Evolutionary conservation across 2,329 filamentous ascomycete genomes (phyloP), one percentile per base, ranked within the genome.

Genomic region (Sporothrix pallida): DNA sequence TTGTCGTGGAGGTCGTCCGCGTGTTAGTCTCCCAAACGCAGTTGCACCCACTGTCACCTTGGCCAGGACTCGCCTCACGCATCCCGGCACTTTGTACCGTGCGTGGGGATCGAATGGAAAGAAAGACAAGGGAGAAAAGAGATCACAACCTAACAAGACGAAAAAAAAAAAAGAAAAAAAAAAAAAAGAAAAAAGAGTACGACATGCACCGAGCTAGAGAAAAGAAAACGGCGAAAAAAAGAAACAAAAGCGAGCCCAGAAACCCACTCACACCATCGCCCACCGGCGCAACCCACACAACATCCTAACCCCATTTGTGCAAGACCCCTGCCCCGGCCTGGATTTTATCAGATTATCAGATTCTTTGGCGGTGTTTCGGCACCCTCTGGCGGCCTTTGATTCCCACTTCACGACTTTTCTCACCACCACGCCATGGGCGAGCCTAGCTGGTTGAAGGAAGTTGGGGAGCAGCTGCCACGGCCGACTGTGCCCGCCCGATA

Each of bases 281-380:
- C 20, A 31, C 23, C 23, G 31, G 9, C 20, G 20, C 20, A 26
- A 58, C 54, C 54, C 23, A 58, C 54, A 23, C 23, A 13, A 5
- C 54, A 58, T 31, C n/a, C 58, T 63, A 63, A 44, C 58, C 42
- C 37, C 15, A 20, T 63, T 63, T n/a, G 58, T 44, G 15, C 58
- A 67, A 17, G 62, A 23, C 10, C 20, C n/a, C 62, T 48, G 62
- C 42, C 4, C 9, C 17, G 31, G 20, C n/a, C 20, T 13, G 20
- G 10, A 3, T 67, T 26, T 48, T 67, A 67, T 67, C 62, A 67
- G 42, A 67, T 48, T 46, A 48, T 48, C 62, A 67, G 62, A 48
- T 17, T 26, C 10, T 44, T 12, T 67, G 62, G 44, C 62, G 42
- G 5, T 7, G 12, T 20, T 20, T 48, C 8, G 44, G 42, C 15